A percentile compares a stretch with the other conserved stretches of the same genome.
Evolutionary conservation across 1,284 basidiomycete species (phyloP).

Genomic region (Ustilago sp.): DNA sequence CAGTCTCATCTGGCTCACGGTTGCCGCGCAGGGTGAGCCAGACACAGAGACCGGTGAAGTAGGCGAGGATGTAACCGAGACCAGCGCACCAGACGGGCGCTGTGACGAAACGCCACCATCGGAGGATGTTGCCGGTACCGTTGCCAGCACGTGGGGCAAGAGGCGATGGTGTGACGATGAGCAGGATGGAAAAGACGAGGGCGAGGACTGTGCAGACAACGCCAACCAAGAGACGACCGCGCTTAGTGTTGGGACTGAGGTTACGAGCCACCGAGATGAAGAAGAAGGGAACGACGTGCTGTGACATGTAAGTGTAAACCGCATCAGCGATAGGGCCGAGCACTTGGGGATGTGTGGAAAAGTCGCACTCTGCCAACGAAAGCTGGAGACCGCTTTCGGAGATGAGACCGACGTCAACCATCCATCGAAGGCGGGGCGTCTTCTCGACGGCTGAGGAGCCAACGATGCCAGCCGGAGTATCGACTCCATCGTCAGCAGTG

Average conservation of each 20-base stretch:
- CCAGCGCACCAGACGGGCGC: conserved; percentile 57
- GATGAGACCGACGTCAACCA: conserved; percentile 56
- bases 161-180: conserved; percentile 49
- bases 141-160: conserved; percentile 29
- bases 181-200: conserved; percentile 45
- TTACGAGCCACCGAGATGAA: conserved; percentile 52
- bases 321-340: conserved; percentile 48
- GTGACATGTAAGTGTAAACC: conserved; percentile 50
- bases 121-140: conserved; percentile 27
- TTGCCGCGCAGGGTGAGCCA: conserved; percentile 61
- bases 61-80: conserved; percentile 57
- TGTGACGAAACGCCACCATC: conserved; percentile 54
- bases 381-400: conserved; percentile 39
- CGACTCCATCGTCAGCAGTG: conserved; percentile 13
- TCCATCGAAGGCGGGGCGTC: conserved; percentile 52
- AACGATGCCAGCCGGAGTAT: conserved; percentile 5
- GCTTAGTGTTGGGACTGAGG: conserved; percentile 49
- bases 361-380: conserved; percentile 35
- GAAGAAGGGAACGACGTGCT: conserved; percentile 56
- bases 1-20: conserved; percentile 53
- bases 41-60: conserved; percentile 58
- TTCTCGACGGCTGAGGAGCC: conserved; percentile 17
- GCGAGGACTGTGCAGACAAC: conserved; percentile 42
- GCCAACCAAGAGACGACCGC: conserved; percentile 53
- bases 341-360: conserved; percentile 53